phyloP scores from a whole-genome alignment of 1,284 basidiomycete genomes.

The Moesziomyces parantarcticus region DNA sequence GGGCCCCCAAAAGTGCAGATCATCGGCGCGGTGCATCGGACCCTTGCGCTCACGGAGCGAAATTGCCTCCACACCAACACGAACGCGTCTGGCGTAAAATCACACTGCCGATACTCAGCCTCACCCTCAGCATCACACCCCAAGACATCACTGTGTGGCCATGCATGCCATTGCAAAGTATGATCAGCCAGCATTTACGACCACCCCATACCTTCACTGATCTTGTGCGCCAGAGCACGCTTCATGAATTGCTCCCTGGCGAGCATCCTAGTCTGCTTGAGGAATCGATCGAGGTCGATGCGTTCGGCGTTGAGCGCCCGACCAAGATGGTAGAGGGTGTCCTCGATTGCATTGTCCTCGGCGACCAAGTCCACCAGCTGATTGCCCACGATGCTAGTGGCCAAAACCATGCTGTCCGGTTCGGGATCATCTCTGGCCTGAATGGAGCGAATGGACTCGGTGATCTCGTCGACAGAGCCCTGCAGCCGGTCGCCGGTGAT shows the following conservation, averaged over 20 bases:
- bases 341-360: slow-evolving; percentile 98
- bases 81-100: neutral
- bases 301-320: slow-evolving; percentile 87
- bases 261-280: slow-evolving; percentile 64
- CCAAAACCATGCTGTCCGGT: slow-evolving; percentile 54
- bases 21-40: neutral
- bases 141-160: neutral
- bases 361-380: slow-evolving; percentile 88
- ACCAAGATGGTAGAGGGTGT: slow-evolving; percentile 96
- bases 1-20: neutral
- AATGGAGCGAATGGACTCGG: slow-evolving; percentile 76
- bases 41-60: neutral
- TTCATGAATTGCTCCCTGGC: slow-evolving; percentile 66
- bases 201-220: slow-evolving; percentile 60
- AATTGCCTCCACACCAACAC: slow-evolving; percentile 36
- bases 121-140: neutral
- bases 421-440: slow-evolving; percentile 42
- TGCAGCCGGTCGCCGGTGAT: slow-evolving; percentile 78
- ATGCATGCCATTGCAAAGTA: neutral
- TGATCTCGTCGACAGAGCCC: slow-evolving; percentile 75
- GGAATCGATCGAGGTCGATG: slow-evolving; percentile 59
- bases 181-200: neutral
- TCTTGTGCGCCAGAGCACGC: slow-evolving; percentile 61
- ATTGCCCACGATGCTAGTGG: slow-evolving; percentile 63
- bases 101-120: slow-evolving; percentile 1